phyloP scores from a whole-genome alignment of 2,329 filamentous ascomycete genomes.

The Aspergillus sp. region DNA sequence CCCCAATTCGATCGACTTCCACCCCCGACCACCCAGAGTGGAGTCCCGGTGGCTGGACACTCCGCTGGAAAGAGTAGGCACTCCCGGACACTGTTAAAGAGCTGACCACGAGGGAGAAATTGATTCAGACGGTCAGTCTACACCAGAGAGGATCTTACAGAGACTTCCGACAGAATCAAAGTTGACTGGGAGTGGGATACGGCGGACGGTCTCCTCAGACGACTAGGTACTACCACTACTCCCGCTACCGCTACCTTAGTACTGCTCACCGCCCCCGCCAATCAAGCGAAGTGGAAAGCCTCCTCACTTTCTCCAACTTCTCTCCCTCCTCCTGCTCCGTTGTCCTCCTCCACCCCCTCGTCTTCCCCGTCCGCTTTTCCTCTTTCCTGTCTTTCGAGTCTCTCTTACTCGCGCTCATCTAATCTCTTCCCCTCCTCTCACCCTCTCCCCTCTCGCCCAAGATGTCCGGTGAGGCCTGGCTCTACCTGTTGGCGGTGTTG shows the following conservation, averaged over 20 bases:
- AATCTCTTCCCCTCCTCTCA: conserved; percentile 1
- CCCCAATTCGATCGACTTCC: too few relatives aligned
- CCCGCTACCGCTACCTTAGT: too few relatives aligned
- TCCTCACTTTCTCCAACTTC: neutral
- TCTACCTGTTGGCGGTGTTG: conserved; percentile 95
- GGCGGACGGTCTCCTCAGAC: too few relatives aligned
- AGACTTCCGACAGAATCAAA: too few relatives aligned
- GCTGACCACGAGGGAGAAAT: too few relatives aligned
- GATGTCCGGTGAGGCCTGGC: conserved; percentile 98
- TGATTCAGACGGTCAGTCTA: too few relatives aligned
- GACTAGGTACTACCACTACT: neutral
- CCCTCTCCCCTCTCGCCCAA: conserved; percentile 33
- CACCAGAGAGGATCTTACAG: too few relatives aligned
- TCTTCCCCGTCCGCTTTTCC: neutral
- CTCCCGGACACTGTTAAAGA: too few relatives aligned
- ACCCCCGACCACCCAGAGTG: too few relatives aligned
- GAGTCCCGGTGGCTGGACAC: too few relatives aligned
- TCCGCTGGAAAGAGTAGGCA: too few relatives aligned
- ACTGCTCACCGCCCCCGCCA: neutral
- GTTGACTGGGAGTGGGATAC: too few relatives aligned
- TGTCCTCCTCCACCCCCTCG: neutral
- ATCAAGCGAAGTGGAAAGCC: neutral
- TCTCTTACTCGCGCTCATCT: neutral
- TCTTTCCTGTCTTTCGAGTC: neutral
- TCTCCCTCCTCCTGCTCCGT: neutral